Base-by-base conservation (phyloP, 129 eudicot genomes). In the Saposhnikovia divaricata region DNA sequence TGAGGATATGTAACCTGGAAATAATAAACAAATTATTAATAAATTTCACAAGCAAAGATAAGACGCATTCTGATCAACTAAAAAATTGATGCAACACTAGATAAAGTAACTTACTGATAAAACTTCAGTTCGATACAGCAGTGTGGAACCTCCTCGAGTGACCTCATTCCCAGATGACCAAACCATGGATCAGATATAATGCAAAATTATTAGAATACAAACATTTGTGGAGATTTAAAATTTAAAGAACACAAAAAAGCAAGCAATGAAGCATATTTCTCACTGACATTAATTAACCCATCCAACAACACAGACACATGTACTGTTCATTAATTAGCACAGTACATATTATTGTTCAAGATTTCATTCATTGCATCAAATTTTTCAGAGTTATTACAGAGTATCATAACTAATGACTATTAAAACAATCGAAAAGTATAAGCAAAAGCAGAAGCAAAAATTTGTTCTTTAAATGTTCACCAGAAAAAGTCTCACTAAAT, bases 181-280 rank as follows among this genome's bases (percentile, higher is more conserved):
- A 73, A 43, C 79, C 94, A 91, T 87, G 89, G 90, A 91, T 89
- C 90, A 91, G 90, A 89, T 65, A 85, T 81, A 86, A 85, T 44
- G 53, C 81, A 89, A 84, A 34, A 66, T 85, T 72, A 84, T 89
- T 85, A 87, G 93, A 82, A 82, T 75, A 83, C 57, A 78, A 37
- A 74, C 37, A 42, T 44, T 45, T 4, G 3, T 0, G 4, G 16
- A 11, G 12, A n/a, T 10, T 46, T 16, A 23, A 44, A 48, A 44
- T n/a, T 19, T 1, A 10, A 7, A n/a, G 13, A 12, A 45, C 25
- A 74, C 23, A 57, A 78, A 61, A n/a, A 65, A 51, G 42, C 66
- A 44, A 79, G 59, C 28, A 75, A 37, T 40, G 47, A 2, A 65
- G 80, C 71, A 68, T 25, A 63, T 70, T 46, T 55, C 27, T 59